A percentile compares a stretch with the other conserved stretches of the same genome.
Conservation (phyloP, 73 alveolate species). For the Uronychia setigera region DNA sequence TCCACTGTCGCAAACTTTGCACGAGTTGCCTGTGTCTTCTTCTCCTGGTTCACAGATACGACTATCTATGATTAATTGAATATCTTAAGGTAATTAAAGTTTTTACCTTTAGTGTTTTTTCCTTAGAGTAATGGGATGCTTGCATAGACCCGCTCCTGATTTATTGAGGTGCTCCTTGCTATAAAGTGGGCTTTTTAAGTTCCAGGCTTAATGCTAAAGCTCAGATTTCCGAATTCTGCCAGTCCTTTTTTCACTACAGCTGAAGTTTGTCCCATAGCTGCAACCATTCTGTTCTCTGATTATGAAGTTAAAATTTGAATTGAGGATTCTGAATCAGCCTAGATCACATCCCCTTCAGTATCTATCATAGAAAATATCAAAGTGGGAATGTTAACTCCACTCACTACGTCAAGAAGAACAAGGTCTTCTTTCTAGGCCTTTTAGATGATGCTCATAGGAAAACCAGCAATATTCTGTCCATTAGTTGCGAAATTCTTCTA, state of each 20-base stretch:
- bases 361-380: neutral
- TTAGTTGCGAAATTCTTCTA: neutral
- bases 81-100: neutral
- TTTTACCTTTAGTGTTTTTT: neutral
- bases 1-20: no score
- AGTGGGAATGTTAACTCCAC: neutral
- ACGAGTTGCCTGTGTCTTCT: no score
- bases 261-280: no score
- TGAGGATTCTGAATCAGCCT: neutral
- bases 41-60: slow-evolving; percentile 3
- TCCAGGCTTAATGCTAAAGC: neutral
- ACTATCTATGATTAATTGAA: neutral
- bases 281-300: neutral
- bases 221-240: neutral
- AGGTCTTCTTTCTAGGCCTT: neutral
- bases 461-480: slow-evolving; percentile 11
- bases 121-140: neutral
- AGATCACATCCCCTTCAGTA: neutral
- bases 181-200: neutral
- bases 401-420: neutral
- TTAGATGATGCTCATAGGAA: neutral
- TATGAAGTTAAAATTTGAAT: neutral
- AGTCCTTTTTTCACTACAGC: neutral
- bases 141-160: no score
- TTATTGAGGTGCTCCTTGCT: no score